Conservation (phyloP, 2,329 filamentous ascomycete genomes). For the Epichloe baconii region DNA sequence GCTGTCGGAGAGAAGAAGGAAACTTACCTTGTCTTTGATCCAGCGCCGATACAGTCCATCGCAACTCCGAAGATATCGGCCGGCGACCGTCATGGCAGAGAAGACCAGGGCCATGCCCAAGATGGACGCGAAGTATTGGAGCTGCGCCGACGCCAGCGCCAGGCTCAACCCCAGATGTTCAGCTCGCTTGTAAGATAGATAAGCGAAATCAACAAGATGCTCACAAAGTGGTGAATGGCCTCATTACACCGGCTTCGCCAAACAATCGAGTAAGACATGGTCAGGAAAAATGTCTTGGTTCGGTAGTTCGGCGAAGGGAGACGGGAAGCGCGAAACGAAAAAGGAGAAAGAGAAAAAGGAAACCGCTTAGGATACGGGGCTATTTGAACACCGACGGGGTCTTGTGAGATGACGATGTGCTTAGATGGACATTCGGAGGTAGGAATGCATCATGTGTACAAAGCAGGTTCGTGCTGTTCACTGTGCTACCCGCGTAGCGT, state of each 20-base stretch:
- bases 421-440: background rate
- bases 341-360: background rate
- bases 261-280: slow-evolving; percentile 4
- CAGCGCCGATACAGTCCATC: slow-evolving; percentile 17
- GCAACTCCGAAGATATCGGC: slow-evolving; percentile 6
- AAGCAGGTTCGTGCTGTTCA: background rate
- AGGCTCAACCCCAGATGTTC: slow-evolving; percentile 32
- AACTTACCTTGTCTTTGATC: slow-evolving; percentile 22
- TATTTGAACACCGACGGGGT: slow-evolving; percentile 4
- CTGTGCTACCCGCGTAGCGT: slow-evolving; percentile 3
- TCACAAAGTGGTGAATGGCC: slow-evolving; percentile 4
- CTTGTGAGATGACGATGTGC: background rate
- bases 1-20: background rate
- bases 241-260: slow-evolving; percentile 9
- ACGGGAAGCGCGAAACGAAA: background rate
- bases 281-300: background rate
- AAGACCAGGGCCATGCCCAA: slow-evolving; percentile 32
- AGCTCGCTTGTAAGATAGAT: slow-evolving; percentile 30
- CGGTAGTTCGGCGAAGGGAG: background rate
- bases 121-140: slow-evolving; percentile 35
- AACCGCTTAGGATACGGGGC: slow-evolving; percentile 1
- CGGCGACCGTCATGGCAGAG: slow-evolving; percentile 18
- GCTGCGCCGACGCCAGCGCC: slow-evolving; percentile 16
- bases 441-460: background rate
- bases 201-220: slow-evolving; percentile 20